Evolutionary conservation across 805 yeast species (phyloP), one percentile per base, ranked within the genome.

Genomic region (Candida chauliodis): DNA sequence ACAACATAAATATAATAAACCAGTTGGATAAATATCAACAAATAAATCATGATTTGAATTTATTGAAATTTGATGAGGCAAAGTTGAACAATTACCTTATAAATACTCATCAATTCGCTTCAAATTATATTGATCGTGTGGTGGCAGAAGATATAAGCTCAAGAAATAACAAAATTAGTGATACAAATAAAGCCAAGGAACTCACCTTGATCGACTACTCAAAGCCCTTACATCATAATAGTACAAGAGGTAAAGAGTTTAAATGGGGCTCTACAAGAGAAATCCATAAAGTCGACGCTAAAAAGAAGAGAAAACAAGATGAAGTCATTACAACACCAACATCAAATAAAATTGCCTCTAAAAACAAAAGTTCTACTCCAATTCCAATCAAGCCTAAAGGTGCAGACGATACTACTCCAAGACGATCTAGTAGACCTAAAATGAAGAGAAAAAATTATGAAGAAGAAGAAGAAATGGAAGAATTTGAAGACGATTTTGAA

Each of bases 61-160:
- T 53, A 14, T 38, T 58, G 24, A 46, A 51, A 32, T 46, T 45
- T 20, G 51, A 50, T 29, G 48, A 50, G 40, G 24, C 41, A 2
- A 45, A 46, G 30, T 38, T 48, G 34, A 40, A 51, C 38, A 41
- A 41, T 30, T 21, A 43, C 17, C 44, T 51, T 19, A 18, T 41
- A 5, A 46, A 49, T 24, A 48, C 62, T 16, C 48, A 53, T 34
- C 50, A 52, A 15, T 34, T 59, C 16, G 50, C 65, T 9, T 40
- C 55, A 33, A 62, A 59, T 44, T 63, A 58, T 43, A 49, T 64
- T 20, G 69, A 63, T 23, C 50, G 69, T 13, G 59, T 60, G 16
- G 58, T 64, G 11, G 55, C 66, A 15, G 69, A 64, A 40, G 66
- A 59, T 38, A 51, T 61, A 18, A 49, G 60, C 28, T 42, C 59